Conservation (phyloP, 192 early-diverging fungal genomes). For the Rhizoclosmatium sp. region DNA sequence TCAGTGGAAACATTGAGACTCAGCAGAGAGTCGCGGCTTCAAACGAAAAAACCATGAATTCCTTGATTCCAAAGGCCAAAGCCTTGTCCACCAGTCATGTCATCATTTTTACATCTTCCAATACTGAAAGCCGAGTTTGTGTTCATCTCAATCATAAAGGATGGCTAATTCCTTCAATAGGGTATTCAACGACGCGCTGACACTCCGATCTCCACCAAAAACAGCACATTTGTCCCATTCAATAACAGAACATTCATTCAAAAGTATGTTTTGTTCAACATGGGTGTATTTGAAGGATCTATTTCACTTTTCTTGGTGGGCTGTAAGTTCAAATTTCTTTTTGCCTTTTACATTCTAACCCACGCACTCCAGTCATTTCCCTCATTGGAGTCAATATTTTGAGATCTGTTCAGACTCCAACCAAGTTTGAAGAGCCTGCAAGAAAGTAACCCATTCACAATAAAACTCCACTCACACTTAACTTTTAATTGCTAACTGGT, state of each 20-base stretch:
- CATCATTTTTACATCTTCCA: constrained; percentile 23
- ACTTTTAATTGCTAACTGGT: too few species aligned
- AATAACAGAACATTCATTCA: constrained; percentile 19
- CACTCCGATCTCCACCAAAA: neutral
- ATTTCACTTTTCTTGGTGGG: constrained; percentile 9
- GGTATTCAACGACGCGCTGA: neutral
- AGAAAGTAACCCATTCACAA: neutral
- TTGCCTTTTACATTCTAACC: neutral
- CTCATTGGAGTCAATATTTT: constrained; percentile 30
- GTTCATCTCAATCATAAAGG: neutral
- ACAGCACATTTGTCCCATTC: constrained; percentile 29
- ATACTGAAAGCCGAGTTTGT: neutral
- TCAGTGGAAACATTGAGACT: constrained; percentile 2
- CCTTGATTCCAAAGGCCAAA: neutral
- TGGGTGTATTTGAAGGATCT: constrained; percentile 33
- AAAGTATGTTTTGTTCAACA: constrained; percentile 39
- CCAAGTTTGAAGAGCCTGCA: constrained; percentile 27
- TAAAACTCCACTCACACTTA: too few species aligned
- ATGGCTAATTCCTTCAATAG: neutral
- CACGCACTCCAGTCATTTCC: constrained; percentile 1
- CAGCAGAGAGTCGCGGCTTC: constrained; percentile 1
- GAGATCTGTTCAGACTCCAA: constrained; percentile 26
- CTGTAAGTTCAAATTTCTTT: constrained; percentile 9
- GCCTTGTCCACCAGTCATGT: neutral
- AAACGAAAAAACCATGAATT: neutral